Percentiles rank a stretch among this genome's conserved stretches.
These are phyloP conservation scores for Notholithocarpus densiflorus DNA, from an alignment of 306 rosid species.

Conservation along the genomic window DNA sequence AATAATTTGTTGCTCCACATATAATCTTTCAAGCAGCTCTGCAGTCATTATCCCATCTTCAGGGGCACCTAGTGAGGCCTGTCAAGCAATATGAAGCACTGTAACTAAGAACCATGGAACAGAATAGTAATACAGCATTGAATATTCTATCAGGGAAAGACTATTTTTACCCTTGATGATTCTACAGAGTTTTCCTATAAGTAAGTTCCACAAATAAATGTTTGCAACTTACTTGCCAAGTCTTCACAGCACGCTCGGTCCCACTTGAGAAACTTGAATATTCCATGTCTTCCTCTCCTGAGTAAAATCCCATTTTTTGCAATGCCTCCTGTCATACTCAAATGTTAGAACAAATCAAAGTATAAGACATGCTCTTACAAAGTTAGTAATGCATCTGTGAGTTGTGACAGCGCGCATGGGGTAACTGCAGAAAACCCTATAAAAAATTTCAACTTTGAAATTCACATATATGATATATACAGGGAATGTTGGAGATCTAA, in stretches of 20 bases:
- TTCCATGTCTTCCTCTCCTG: slow-evolving; percentile 91
- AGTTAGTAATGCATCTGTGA: not conserved
- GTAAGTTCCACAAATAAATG: not conserved
- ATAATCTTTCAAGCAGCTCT: slow-evolving; percentile 69
- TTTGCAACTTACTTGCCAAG: slow-evolving; percentile 85
- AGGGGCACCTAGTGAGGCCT: slow-evolving; percentile 59
- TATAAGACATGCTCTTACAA: not conserved
- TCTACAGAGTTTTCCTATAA: not conserved
- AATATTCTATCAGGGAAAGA: not conserved
- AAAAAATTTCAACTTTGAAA: not conserved
- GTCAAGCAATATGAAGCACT: slow-evolving; percentile 18
- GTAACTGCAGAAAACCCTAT: not conserved
- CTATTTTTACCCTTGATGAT: not conserved
- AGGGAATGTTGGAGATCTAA: not conserved
- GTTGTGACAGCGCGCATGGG: not conserved
- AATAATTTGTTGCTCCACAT: slow-evolving; percentile 25
- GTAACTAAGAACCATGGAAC: slow-evolving; percentile 16
- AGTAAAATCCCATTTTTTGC: slow-evolving; percentile 76
- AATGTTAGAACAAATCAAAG: not conserved
- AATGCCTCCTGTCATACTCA: slow-evolving; percentile 64
- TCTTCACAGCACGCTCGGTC: slow-evolving; percentile 91
- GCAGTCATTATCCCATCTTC: slow-evolving; percentile 86
- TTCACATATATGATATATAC: not conserved
- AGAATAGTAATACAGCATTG: not conserved
- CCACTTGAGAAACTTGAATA: slow-evolving; percentile 77